Evolutionary conservation across 768 basidiomycete species (phyloP).

Genomic region (Trametes punicea): DNA sequence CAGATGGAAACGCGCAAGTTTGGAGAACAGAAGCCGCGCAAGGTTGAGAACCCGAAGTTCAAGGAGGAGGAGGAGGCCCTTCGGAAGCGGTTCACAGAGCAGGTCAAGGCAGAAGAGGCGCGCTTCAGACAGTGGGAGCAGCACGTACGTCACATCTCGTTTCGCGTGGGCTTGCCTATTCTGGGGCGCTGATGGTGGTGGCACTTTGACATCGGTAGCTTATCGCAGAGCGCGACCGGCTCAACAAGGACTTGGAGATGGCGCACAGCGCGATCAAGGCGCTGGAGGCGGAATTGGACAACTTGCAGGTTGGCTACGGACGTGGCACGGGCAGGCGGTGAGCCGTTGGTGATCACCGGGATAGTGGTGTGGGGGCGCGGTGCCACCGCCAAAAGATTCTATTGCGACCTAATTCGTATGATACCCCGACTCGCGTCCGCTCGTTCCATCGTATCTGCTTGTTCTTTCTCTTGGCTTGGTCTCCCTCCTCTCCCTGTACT

Average conservation of each 20-base stretch:
- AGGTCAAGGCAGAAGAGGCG: constrained; percentile 98
- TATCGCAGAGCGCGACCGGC: constrained; percentile 95
- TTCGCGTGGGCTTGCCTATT: background rate
- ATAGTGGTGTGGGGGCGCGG: background rate
- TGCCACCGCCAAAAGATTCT: constrained; percentile 6
- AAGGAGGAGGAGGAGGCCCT: constrained; percentile 98
- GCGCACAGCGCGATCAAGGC: constrained; percentile 91
- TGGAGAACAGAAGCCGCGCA: constrained; percentile 97
- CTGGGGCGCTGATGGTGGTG: constrained; percentile 6
- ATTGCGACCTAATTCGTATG: constrained; percentile 7
- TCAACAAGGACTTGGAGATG: constrained; percentile 97
- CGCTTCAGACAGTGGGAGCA: constrained; percentile 99
- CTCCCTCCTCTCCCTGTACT: background rate
- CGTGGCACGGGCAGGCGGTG: constrained; percentile 67
- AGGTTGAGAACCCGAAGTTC: constrained; percentile 99
- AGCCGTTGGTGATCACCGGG: background rate
- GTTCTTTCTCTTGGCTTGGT: background rate
- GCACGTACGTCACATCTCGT: constrained; percentile 58
- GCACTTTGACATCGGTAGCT: constrained; percentile 51
- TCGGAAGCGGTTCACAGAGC: constrained; percentile 97
- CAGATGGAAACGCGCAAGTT: constrained; percentile 99
- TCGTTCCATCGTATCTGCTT: constrained; percentile 17
- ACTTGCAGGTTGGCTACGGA: constrained; percentile 81
- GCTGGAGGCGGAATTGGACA: constrained; percentile 87
- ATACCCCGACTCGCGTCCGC: constrained; percentile 19